Conservation (phyloP, 768 basidiomycete species). For the Hebeloma cylindrosporum region DNA sequence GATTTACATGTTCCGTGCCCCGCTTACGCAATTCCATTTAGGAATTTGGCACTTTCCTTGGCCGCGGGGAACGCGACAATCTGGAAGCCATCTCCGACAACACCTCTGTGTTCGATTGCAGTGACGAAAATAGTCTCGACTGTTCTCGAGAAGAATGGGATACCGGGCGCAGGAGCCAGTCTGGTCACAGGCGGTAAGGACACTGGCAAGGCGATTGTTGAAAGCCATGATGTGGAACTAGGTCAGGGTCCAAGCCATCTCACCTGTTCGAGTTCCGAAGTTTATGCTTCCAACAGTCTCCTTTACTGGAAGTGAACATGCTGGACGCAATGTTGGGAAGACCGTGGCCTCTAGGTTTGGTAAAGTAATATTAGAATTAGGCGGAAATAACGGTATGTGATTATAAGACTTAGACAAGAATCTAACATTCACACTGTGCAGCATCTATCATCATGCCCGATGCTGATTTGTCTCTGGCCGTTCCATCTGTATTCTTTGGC, state of each 20-base stretch:
- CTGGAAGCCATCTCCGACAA: conserved; percentile 94
- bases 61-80: conserved; percentile 91
- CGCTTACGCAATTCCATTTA: conserved; percentile 29
- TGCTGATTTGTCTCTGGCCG: conserved; percentile 87
- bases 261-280: conserved; percentile 3
- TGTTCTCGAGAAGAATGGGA: conserved; percentile 78
- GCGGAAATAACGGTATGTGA: conserved; percentile 87
- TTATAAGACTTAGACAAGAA: conserved; percentile 10
- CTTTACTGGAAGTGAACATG: conserved; percentile 91
- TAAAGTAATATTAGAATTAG: conserved; percentile 86
- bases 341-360: conserved; percentile 86
- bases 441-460: conserved; percentile 93
- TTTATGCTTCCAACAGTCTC: conserved; percentile 56
- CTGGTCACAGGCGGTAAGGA: conserved; percentile 84
- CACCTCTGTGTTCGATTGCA: conserved; percentile 88
- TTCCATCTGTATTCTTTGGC: conserved; percentile 91
- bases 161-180: conserved; percentile 82
- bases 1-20: no score
- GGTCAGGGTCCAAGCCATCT: conserved; percentile 41
- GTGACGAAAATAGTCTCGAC: conserved; percentile 80
- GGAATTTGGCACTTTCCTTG: conserved; percentile 89
- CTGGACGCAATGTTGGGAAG: conserved; percentile 87
- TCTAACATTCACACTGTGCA: conserved; percentile 32
- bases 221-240: conserved; percentile 73
- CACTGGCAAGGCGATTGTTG: conserved; percentile 76